phyloP scores from a whole-genome alignment of 1,284 basidiomycete species.

The Laetiporus sulphureus region DNA sequence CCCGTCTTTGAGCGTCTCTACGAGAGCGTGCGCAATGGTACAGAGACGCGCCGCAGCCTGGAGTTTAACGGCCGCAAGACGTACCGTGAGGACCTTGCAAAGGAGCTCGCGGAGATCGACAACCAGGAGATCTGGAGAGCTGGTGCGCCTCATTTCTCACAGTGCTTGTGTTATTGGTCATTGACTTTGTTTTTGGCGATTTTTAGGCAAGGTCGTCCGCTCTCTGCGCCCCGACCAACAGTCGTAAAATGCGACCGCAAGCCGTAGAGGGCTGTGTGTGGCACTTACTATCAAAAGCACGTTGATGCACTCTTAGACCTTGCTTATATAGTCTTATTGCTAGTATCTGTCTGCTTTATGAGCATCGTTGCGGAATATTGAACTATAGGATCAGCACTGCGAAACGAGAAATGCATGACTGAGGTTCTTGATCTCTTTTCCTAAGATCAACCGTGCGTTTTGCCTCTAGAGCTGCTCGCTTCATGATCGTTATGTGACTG shows the following conservation, averaged over 20 bases:
- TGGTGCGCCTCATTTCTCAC: conserved; percentile 40
- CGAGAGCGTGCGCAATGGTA: conserved; percentile 89
- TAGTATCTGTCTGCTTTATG: neutral
- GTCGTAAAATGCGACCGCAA: conserved; percentile 8
- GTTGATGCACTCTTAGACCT: conserved; percentile 5
- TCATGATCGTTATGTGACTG: too few relatives aligned
- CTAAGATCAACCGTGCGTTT: too few relatives aligned
- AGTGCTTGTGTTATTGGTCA: neutral
- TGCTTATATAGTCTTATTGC: neutral
- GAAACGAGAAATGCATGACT: too few relatives aligned
- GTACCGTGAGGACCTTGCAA: conserved; percentile 91
- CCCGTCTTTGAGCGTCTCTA: conserved; percentile 96
- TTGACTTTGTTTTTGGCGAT: neutral
- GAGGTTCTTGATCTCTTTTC: too few relatives aligned
- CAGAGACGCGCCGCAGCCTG: conserved; percentile 94
- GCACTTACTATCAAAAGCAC: conserved; percentile 6
- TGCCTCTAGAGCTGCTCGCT: too few relatives aligned
- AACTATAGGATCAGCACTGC: too few relatives aligned
- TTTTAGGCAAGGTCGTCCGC: conserved; percentile 64
- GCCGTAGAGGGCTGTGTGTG: neutral
- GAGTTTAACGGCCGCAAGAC: conserved; percentile 93
- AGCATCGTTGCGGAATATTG: too few relatives aligned
- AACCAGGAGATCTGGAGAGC: conserved; percentile 98
- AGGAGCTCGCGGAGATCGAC: conserved; percentile 94
- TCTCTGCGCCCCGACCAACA: conserved; percentile 76